Evolutionary conservation across 2,329 filamentous ascomycete species (phyloP).

Genomic region (Colletotrichum limetticola): DNA sequence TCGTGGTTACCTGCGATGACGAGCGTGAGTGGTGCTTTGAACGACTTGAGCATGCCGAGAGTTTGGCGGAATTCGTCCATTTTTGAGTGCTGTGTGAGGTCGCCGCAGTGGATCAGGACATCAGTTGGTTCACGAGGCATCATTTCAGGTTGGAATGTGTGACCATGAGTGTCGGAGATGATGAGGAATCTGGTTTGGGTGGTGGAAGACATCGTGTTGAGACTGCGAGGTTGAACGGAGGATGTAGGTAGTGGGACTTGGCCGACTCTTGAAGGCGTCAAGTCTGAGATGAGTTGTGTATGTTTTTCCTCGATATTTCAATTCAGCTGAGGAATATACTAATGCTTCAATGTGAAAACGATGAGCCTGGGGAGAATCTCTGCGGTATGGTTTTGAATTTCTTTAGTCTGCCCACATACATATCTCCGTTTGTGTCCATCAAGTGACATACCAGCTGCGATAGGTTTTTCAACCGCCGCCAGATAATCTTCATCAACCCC

Average conservation of each 20-base stretch:
- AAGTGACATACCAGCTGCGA: background rate
- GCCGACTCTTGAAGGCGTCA: background rate
- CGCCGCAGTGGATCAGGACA: constrained; percentile 61
- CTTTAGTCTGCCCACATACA: background rate
- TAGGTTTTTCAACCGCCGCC: too few species aligned
- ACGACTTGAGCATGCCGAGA: constrained; percentile 47
- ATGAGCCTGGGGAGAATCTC: background rate
- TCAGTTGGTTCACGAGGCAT: constrained; percentile 45
- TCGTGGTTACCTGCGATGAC: constrained; percentile 65
- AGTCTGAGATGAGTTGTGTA: background rate
- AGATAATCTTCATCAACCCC: too few species aligned
- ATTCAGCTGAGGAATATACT: background rate
- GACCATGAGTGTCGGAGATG: constrained; percentile 2
- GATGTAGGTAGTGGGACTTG: background rate
- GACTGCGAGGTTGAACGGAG: background rate
- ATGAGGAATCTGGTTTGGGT: background rate
- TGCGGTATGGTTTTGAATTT: background rate
- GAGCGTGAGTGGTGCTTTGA: constrained; percentile 58
- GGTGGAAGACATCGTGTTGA: background rate
- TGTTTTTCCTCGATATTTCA: background rate
- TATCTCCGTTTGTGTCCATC: background rate
- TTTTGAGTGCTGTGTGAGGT: constrained; percentile 57
- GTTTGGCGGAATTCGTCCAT: constrained; percentile 50
- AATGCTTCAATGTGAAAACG: background rate
- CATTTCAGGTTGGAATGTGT: background rate